A percentile compares a stretch with the other conserved stretches of the same genome.
Conservation (phyloP, 2,329 filamentous ascomycete species). For the Aspergillus pseudotamarii region DNA sequence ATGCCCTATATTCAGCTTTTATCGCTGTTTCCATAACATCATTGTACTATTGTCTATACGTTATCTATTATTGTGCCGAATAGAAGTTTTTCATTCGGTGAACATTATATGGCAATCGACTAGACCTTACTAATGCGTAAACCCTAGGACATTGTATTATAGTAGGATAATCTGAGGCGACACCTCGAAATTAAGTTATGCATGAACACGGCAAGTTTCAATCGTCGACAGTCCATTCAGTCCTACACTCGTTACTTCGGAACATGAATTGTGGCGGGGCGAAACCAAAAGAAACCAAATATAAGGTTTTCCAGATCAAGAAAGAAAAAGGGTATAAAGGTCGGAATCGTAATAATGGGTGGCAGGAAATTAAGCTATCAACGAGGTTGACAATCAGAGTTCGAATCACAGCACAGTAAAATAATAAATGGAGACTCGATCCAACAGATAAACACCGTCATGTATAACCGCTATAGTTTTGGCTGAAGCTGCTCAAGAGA, state of each 20-base stretch:
- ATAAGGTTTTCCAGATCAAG: neutral
- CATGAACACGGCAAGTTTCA: neutral
- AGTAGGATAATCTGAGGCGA: neutral
- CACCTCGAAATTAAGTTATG: neutral
- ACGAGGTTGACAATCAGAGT: neutral
- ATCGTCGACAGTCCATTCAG: constrained; percentile 1
- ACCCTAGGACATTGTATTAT: neutral
- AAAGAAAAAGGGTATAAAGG: constrained; percentile 7
- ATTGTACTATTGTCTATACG: neutral
- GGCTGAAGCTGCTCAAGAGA: neutral
- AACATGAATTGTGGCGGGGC: constrained; percentile 3
- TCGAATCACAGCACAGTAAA: neutral
- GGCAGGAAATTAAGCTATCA: neutral
- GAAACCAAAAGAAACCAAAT: constrained; percentile 6
- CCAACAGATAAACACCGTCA: constrained; percentile 6
- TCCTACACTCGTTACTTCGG: constrained; percentile 10
- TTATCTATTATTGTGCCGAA: neutral
- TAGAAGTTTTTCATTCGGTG: neutral
- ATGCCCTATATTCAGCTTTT: neutral
- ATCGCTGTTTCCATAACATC: neutral
- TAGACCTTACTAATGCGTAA: neutral
- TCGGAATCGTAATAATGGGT: constrained; percentile 1
- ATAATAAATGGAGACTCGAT: neutral
- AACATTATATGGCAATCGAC: neutral
- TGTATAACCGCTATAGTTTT: constrained; percentile 4